These are phyloP conservation scores for Nigrograna mackinnonii DNA, from an alignment of 2,329 filamentous ascomycete genomes.

Conservation along the genomic window DNA sequence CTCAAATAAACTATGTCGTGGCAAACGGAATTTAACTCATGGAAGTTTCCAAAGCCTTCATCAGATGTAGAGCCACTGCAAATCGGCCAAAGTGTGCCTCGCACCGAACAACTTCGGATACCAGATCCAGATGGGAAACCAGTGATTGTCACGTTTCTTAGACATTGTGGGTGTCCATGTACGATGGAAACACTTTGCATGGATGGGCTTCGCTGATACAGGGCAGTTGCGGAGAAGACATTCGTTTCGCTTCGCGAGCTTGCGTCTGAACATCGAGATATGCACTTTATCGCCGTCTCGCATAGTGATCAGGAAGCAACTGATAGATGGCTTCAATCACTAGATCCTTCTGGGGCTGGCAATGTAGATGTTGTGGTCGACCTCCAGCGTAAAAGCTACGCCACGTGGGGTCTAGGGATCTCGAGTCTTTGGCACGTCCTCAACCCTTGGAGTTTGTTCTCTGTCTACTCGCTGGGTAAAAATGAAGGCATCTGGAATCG, in stretches of 20 bases:
- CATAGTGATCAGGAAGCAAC: conserved; percentile 37
- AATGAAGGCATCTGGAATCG: conserved; percentile 69
- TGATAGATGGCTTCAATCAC: conserved; percentile 33
- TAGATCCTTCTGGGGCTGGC: conserved; percentile 58
- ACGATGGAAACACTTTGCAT: conserved; percentile 30
- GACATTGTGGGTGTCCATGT: conserved; percentile 78
- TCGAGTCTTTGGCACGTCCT: conserved; percentile 66
- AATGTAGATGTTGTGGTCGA: conserved; percentile 65
- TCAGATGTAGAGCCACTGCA: conserved; percentile 49
- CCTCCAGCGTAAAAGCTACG: conserved; percentile 62
- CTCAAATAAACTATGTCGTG: conserved; percentile 45
- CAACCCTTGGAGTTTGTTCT: conserved; percentile 60
- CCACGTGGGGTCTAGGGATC: conserved; percentile 67
- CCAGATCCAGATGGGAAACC: conserved; percentile 54
- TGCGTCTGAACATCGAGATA: conserved; percentile 25
- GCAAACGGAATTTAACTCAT: conserved; percentile 46
- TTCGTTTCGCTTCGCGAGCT: conserved; percentile 43
- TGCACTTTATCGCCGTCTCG: conserved; percentile 38
- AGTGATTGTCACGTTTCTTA: conserved; percentile 67
- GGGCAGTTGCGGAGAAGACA: conserved; percentile 68
- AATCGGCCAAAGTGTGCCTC: conserved; percentile 61
- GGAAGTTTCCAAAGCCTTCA: conserved; percentile 39
- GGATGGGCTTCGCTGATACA: not conserved
- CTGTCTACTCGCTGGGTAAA: conserved; percentile 61
- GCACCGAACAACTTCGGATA: conserved; percentile 56